A percentile compares a stretch with the other conserved stretches of the same genome.
Conservation (phyloP, 139 green algal species). For the Prasinococcaceae sp. region DNA sequence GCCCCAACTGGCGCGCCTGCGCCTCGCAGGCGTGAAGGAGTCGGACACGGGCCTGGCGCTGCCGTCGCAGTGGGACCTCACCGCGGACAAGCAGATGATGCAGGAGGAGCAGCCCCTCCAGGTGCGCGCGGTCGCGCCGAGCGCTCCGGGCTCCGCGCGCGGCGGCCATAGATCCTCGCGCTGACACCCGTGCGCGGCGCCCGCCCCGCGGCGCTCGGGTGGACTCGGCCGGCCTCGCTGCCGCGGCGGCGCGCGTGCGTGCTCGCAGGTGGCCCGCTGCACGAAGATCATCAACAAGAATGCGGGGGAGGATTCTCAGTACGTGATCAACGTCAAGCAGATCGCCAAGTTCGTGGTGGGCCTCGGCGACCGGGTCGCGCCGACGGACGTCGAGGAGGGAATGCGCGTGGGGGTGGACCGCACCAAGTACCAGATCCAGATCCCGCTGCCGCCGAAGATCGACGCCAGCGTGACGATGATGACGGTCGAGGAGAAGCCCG, state of each 20-base stretch:
- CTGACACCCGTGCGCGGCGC: too few relatives aligned
- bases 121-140: too few relatives aligned
- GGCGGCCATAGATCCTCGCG: too few relatives aligned
- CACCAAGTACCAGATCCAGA: conserved; percentile 96
- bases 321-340: conserved; percentile 99
- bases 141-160: too few relatives aligned
- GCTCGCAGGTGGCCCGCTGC: conserved; percentile 88
- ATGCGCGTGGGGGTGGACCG: conserved; percentile 98
- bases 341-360: conserved; percentile 99
- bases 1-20: too few relatives aligned
- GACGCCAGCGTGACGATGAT: conserved; percentile 99
- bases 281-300: conserved; percentile 99
- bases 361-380: conserved; percentile 88
- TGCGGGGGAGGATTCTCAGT: conserved; percentile 96
- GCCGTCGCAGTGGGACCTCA: conserved; percentile 94
- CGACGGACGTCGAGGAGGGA: conserved; percentile 98
- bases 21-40: conserved; percentile 66
- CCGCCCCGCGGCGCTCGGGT: not conserved
- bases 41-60: conserved; percentile 75
- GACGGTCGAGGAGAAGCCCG: conserved; percentile 98
- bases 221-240: too few relatives aligned
- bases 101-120: conserved; percentile 90
- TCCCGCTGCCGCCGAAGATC: conserved; percentile 96
- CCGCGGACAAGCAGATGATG: conserved; percentile 97
- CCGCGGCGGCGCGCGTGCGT: too few relatives aligned